Percentiles rank a stretch among this genome's conserved stretches.
phyloP scores from a whole-genome alignment of 1,139 yeast species.

The Protomyces arabidopsidicola region DNA sequence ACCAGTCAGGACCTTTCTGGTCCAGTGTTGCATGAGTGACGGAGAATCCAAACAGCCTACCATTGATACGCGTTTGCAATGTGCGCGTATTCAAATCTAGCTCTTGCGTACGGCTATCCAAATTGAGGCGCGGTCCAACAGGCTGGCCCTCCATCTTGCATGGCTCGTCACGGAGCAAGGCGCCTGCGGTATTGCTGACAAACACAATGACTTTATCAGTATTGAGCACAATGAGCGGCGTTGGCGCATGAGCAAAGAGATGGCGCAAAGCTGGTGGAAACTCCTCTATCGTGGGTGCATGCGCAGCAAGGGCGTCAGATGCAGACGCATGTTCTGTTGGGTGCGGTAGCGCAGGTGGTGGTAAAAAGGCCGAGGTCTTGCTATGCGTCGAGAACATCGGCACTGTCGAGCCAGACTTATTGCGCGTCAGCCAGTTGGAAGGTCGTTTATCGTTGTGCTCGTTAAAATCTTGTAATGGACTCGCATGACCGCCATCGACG shows the following conservation, averaged over 20 bases:
- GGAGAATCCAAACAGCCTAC: neutral
- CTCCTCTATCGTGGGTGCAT: neutral
- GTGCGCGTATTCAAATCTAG: constrained; percentile 2
- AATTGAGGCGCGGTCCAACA: constrained; percentile 1
- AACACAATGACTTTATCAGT: neutral
- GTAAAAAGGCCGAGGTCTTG: neutral
- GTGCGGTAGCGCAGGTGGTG: neutral
- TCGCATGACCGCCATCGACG: neutral
- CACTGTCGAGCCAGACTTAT: neutral
- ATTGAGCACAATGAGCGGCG: constrained; percentile 8
- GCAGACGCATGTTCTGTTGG: neutral
- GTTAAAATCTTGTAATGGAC: neutral
- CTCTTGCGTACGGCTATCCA: neutral
- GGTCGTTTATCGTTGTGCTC: neutral
- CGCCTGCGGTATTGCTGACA: constrained; percentile 10
- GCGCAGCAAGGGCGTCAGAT: neutral
- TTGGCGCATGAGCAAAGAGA: neutral
- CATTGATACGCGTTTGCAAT: constrained; percentile 15
- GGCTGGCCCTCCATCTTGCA: neutral
- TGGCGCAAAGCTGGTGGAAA: neutral
- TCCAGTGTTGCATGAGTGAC: neutral
- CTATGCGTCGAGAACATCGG: neutral
- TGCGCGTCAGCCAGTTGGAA: neutral
- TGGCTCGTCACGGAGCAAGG: neutral
- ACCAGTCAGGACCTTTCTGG: neutral